Percentiles rank a stretch among this genome's conserved stretches.
phyloP scores from a whole-genome alignment of 179 eudicot species.

The Drosera spatulata region DNA sequence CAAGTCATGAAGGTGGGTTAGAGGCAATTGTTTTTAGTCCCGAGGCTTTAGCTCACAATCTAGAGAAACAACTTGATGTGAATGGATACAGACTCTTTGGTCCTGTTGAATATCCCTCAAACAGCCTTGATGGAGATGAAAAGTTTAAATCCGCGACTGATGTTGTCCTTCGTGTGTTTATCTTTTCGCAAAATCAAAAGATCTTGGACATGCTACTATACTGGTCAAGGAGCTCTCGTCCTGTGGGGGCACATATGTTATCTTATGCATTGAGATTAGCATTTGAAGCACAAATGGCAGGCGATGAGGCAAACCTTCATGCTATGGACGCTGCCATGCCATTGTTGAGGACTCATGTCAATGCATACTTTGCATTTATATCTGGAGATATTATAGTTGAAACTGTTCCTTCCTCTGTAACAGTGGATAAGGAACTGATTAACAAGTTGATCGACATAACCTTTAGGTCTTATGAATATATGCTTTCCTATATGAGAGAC shows the following conservation, averaged over 20 bases:
- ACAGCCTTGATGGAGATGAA: conserved; percentile 14
- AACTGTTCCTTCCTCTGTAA: conserved; percentile 5
- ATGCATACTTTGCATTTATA: conserved; percentile 15
- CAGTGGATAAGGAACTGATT: conserved; percentile 10
- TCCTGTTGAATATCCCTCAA: conserved; percentile 8
- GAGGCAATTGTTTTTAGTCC: conserved; percentile 10
- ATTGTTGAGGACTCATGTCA: conserved; percentile 23
- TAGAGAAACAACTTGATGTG: conserved; percentile 19
- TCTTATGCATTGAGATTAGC: conserved; percentile 32
- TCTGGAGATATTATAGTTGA: conserved; percentile 4
- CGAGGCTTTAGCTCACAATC: conserved; percentile 19
- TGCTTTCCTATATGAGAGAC: conserved; percentile 10
- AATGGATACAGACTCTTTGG: conserved; percentile 24
- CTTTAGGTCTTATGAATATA: conserved; percentile 19
- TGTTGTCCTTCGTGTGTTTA: conserved; percentile 17
- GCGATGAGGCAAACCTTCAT: conserved; percentile 6
- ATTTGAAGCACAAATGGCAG: conserved; percentile 19
- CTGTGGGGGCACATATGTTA: conserved; percentile 19
- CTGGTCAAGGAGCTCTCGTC: conserved; percentile 21
- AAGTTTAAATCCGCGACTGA: conserved; percentile 30
- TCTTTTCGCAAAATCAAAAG: conserved; percentile 17
- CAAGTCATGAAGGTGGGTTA: conserved; percentile 6
- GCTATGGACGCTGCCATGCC: conserved; percentile 13
- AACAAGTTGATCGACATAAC: conserved; percentile 20
- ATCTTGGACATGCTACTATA: conserved; percentile 18